phyloP scores from a whole-genome alignment of 495 filamentous ascomycete species.

The Lentithecium fluviatile region DNA sequence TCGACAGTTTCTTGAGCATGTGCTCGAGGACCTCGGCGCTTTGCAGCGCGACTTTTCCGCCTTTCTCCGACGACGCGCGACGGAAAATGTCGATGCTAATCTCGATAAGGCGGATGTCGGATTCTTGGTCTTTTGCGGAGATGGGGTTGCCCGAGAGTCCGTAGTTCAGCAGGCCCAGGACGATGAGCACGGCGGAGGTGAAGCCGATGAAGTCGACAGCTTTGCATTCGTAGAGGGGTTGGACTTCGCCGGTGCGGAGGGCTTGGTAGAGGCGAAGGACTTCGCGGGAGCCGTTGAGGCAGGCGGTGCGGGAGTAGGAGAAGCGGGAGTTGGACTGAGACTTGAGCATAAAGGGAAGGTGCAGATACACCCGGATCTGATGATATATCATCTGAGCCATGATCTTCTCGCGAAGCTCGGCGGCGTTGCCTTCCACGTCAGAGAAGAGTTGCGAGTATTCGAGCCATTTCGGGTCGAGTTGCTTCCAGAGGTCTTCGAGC shows the following conservation, averaged over 20 bases:
- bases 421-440: conserved; percentile 26
- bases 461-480: conserved; percentile 44
- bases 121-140: conserved; percentile 43
- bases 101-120: conserved; percentile 51
- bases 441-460: conserved; percentile 17
- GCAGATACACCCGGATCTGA: conserved; percentile 49
- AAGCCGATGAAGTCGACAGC: conserved; percentile 57
- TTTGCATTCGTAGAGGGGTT: conserved; percentile 51
- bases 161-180: conserved; percentile 51
- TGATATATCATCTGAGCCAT: conserved; percentile 52
- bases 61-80: conserved; percentile 43
- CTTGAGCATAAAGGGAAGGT: conserved; percentile 58
- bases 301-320: conserved; percentile 45
- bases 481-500: conserved; percentile 45
- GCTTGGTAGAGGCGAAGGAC: conserved; percentile 48
- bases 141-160: conserved; percentile 22
- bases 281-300: conserved; percentile 52
- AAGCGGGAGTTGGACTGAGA: conserved; percentile 47
- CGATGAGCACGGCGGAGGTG: conserved; percentile 51
- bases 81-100: conserved; percentile 47
- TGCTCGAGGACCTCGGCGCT: conserved; percentile 49
- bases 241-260: conserved; percentile 43
- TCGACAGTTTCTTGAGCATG: conserved; percentile 36
- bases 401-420: conserved; percentile 42
- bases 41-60: conserved; percentile 52